These are phyloP conservation scores for Phascolomyces articulosus DNA, from an alignment of 371 early-diverging fungal genomes.

Conservation along the genomic window DNA sequence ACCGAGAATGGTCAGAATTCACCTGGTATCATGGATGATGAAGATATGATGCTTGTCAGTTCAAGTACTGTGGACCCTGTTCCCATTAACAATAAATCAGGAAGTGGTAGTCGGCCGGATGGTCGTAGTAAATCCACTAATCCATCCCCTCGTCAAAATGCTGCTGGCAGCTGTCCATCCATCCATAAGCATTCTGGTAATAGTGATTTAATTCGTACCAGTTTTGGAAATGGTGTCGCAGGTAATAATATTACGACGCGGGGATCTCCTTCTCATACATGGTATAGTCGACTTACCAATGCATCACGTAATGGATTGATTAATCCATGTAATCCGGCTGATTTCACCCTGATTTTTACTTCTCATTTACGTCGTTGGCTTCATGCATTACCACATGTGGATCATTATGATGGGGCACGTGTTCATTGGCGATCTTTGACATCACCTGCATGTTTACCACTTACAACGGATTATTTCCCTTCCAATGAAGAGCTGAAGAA, in stretches of 20 bases:
- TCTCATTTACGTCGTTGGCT: slow-evolving; percentile 83
- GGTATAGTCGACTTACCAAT: slow-evolving; percentile 19
- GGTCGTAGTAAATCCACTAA: slow-evolving; percentile 28
- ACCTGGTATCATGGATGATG: slow-evolving; percentile 48
- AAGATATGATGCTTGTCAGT: slow-evolving; percentile 55
- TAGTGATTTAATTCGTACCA: slow-evolving; percentile 47
- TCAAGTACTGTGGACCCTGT: slow-evolving; percentile 69
- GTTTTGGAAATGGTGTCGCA: slow-evolving; percentile 28
- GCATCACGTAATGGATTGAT: slow-evolving; percentile 42
- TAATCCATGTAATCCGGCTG: slow-evolving; percentile 77
- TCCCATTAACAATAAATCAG: slow-evolving; percentile 47
- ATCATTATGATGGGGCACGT: slow-evolving; percentile 49
- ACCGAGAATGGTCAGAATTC: slow-evolving; percentile 6
- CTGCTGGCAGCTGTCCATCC: slow-evolving; percentile 43
- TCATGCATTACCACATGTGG: slow-evolving; percentile 70
- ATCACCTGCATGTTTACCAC: slow-evolving; percentile 92
- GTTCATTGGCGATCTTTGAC: slow-evolving; percentile 85
- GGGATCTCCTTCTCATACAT: slow-evolving; percentile 41
- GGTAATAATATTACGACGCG: too few relatives aligned
- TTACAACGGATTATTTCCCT: slow-evolving; percentile 92
- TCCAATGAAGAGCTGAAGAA: slow-evolving; percentile 70
- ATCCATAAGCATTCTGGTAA: slow-evolving; percentile 52
- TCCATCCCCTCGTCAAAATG: slow-evolving; percentile 43
- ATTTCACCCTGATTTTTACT: slow-evolving; percentile 60
- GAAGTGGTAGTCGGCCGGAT: slow-evolving; percentile 3